Evolutionary conservation across 495 filamentous ascomycete species (phyloP).

Genomic region (Hypoxylon lienhwacheense): DNA sequence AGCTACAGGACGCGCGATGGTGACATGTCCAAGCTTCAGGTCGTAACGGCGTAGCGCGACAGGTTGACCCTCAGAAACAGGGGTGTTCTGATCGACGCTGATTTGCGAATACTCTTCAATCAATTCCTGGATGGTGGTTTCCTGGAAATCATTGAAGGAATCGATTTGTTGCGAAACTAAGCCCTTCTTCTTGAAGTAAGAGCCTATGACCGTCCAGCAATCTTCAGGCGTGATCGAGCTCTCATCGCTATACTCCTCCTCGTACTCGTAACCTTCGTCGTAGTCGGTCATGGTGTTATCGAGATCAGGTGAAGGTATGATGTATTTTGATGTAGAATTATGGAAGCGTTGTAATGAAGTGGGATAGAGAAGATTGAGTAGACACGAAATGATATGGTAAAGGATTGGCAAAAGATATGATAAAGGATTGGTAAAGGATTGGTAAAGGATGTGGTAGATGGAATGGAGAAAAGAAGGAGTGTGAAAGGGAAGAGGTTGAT

Average conservation of each 20-base stretch:
- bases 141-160: conserved; percentile 96
- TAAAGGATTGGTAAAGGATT: too few species aligned
- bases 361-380: too few species aligned
- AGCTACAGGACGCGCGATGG: conserved; percentile 80
- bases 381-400: too few species aligned
- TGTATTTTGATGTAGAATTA: too few species aligned
- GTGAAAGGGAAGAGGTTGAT: too few species aligned
- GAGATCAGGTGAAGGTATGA: too few species aligned
- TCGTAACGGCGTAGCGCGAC: conserved; percentile 87
- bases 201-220: conserved; percentile 94
- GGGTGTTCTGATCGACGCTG: conserved; percentile 83
- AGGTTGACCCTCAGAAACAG: conserved; percentile 67
- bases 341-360: too few species aligned
- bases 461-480: too few species aligned
- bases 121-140: conserved; percentile 87
- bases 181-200: conserved; percentile 94
- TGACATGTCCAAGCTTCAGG: conserved; percentile 84
- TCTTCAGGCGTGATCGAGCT: conserved; percentile 88
- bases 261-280: conserved; percentile 43
- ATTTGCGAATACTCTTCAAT: conserved; percentile 86
- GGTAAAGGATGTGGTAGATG: too few species aligned
- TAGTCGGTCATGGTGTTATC: conserved; percentile 38
- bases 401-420: too few species aligned
- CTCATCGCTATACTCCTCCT: conserved; percentile 56
- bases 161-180: conserved; percentile 97